Base-by-base conservation (phyloP, 176 grass and related monocot genomes). In the Themeda triandra region DNA sequence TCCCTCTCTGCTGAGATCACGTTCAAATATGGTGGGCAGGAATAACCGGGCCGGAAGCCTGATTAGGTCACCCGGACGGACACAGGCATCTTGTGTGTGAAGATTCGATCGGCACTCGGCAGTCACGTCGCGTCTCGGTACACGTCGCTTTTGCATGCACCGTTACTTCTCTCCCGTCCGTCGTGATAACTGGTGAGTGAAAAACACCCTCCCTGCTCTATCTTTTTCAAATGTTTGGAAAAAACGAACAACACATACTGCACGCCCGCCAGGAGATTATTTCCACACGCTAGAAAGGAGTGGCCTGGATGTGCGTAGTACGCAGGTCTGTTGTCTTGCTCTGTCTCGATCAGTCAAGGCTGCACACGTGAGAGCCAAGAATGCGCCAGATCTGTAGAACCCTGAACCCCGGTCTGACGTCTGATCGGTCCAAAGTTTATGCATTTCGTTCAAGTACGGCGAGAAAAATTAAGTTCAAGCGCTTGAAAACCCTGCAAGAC, bases 21-120 rank as follows among this genome's bases (percentile, higher is more conserved):
- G 58, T 86, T 86, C 88, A 86, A 86, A 71, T 41, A 59, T 46
- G 83, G 73, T 73, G 56, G 73, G 44, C 79, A 66, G 79, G 88
- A 86, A 78, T 80, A 77, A 66, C 28, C 65, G 56, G 54, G 1
- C 59, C 32, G 3, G 32, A 33, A 33, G 32, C 32, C 32, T 33
- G 32, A 33, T 33, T 33, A 33, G 32, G 32, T 33, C 32, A 33
- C 32, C 32, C 32, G 32, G 32, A 4, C 32, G 32, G 32, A 33
- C 32, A 33, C 32, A 17, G 59, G 24, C 59, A 27, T 39, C 79
- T 53, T 81, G 66, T 58, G n/a, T 15, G 17, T 56, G 41, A 83
- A 83, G 86, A 83, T 54, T 78, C 51, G 23, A 11, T 11, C 42
- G 11, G 59, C 69, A 12, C 2, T 11, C 42, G 11, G 59, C 69